Percentiles rank a stretch among this genome's conserved stretches.
phyloP scores from a whole-genome alignment of 2,329 filamentous ascomycete species.

The Cladophialophora carrionii region DNA sequence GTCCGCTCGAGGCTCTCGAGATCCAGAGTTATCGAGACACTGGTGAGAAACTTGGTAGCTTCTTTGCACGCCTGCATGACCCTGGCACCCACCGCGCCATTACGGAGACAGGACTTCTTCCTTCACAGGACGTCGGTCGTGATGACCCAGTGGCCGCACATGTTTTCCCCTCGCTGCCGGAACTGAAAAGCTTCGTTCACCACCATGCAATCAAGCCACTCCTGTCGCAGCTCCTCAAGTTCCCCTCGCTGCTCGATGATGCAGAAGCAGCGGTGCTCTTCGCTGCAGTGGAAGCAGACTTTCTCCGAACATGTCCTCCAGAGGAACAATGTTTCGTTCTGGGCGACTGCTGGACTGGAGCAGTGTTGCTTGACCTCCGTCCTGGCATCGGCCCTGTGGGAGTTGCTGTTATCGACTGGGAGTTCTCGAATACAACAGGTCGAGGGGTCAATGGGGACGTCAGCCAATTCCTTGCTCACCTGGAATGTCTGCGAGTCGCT shows the following conservation, averaged over 20 bases:
- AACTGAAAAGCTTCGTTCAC: constrained; percentile 12
- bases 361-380: constrained; percentile 17
- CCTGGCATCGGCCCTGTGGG: not conserved
- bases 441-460: constrained; percentile 23
- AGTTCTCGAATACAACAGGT: constrained; percentile 20
- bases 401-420: constrained; percentile 25
- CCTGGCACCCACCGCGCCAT: not conserved
- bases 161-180: constrained; percentile 7
- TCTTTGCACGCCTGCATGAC: constrained; percentile 21
- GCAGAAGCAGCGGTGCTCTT: constrained; percentile 14
- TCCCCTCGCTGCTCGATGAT: constrained; percentile 8
- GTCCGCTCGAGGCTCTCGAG: not conserved
- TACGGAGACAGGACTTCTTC: not conserved
- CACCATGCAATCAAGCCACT: constrained; percentile 22
- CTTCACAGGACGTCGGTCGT: too few species aligned
- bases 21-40: constrained; percentile 1
- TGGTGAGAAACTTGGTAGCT: constrained; percentile 16
- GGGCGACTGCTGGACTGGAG: constrained; percentile 24
- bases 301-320: constrained; percentile 6
- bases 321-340: constrained; percentile 20
- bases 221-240: constrained; percentile 10
- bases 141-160: not conserved
- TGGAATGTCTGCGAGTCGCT: constrained; percentile 17
- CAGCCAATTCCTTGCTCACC: constrained; percentile 24
- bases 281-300: constrained; percentile 14